These are phyloP conservation scores for Vinca minor DNA, from an alignment of 257 asterid species.

Conservation along the genomic window DNA sequence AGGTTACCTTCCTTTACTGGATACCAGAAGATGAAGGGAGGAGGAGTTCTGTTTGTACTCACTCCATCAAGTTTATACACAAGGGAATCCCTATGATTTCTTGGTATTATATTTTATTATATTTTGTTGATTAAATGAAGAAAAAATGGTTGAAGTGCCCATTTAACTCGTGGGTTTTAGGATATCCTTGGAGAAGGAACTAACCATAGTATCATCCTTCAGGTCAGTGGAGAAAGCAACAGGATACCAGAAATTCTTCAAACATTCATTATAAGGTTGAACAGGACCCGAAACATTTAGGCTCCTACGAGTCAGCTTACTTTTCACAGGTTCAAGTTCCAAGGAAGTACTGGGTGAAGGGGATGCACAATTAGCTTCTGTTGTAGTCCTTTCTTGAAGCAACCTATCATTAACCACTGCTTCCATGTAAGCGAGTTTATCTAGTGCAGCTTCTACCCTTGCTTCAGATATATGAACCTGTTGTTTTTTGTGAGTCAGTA, in stretches of 20 bases:
- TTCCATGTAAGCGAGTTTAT: slow-evolving; percentile 89
- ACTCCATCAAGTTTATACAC: background rate
- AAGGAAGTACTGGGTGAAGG: slow-evolving; percentile 50
- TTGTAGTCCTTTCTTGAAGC: slow-evolving; percentile 46
- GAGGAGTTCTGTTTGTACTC: background rate
- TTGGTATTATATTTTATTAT: background rate
- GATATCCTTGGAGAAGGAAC: slow-evolving; percentile 8
- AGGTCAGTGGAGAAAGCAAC: slow-evolving; percentile 81
- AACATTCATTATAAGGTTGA: slow-evolving; percentile 46
- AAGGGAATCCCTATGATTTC: background rate
- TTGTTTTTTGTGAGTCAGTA: slow-evolving; percentile 6
- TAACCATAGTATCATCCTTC: slow-evolving; percentile 85
- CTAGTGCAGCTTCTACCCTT: slow-evolving; percentile 78
- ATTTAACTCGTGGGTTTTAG: background rate
- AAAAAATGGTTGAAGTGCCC: background rate
- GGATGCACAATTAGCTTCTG: slow-evolving; percentile 27
- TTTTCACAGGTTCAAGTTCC: slow-evolving; percentile 23
- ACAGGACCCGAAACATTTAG: slow-evolving; percentile 85
- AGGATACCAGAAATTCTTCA: slow-evolving; percentile 96
- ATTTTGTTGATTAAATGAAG: background rate
- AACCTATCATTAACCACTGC: slow-evolving; percentile 68
- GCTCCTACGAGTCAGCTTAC: slow-evolving; percentile 36
- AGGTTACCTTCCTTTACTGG: background rate
- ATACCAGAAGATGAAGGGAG: background rate
- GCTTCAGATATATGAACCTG: slow-evolving; percentile 94